These are phyloP conservation scores for Gastroboletus turbinatus DNA, from an alignment of 1,284 basidiomycete species.

Conservation along the genomic window DNA sequence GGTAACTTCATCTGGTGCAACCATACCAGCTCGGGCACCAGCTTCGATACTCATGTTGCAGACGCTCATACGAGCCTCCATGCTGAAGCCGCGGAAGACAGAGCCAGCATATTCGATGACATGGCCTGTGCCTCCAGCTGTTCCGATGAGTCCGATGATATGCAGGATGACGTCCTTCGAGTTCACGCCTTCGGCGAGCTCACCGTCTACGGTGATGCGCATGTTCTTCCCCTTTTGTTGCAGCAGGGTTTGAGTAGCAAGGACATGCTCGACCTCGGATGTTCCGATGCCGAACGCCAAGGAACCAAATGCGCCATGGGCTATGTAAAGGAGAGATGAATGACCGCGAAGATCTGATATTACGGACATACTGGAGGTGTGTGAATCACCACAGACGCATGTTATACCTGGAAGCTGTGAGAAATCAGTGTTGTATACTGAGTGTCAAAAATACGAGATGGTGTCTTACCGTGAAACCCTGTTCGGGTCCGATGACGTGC, in stretches of 20 bases:
- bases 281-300: conserved; percentile 97
- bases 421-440: neutral
- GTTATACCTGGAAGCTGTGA: conserved; percentile 87
- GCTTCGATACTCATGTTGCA: conserved; percentile 99
- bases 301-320: conserved; percentile 95
- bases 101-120: conserved; percentile 95
- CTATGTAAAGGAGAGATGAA: conserved; percentile 38
- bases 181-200: conserved; percentile 83
- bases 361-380: conserved; percentile 75
- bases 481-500: conserved; percentile 94
- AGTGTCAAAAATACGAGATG: neutral
- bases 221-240: conserved; percentile 96
- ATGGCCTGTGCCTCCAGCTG: conserved; percentile 90
- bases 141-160: conserved; percentile 93
- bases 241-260: conserved; percentile 91
- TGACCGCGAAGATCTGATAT: neutral
- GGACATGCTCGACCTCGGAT: conserved; percentile 95
- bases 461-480: conserved; percentile 82
- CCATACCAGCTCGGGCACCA: conserved; percentile 93
- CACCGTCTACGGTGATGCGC: conserved; percentile 90
- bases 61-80: conserved; percentile 96
- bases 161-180: conserved; percentile 96
- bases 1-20: conserved; percentile 91
- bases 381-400: conserved; percentile 95
- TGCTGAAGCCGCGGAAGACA: conserved; percentile 87